Conservation (phyloP, 1,284 basidiomycete species). For the Filobasidium uniguttulatum region DNA sequence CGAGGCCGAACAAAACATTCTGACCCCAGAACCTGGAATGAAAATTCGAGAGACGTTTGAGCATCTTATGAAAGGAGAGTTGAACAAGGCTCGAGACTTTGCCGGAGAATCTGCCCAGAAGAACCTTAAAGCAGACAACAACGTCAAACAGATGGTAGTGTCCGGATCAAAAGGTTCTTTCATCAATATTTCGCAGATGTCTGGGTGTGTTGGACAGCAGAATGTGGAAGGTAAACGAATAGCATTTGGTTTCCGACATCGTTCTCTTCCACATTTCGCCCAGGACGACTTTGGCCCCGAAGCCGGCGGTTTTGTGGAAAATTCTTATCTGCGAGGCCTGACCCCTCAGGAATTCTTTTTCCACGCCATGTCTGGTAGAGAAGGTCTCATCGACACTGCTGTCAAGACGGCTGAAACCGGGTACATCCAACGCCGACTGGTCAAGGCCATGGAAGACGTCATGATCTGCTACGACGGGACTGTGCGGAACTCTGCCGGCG, state of each 20-base stretch:
- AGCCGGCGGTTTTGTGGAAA: slow-evolving; percentile 97
- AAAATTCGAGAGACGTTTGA: slow-evolving; percentile 98
- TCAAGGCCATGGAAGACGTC: slow-evolving; percentile 96
- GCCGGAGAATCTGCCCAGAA: slow-evolving; percentile 93
- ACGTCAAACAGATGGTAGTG: slow-evolving; percentile 99
- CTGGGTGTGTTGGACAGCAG: slow-evolving; percentile 97
- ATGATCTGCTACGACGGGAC: slow-evolving; percentile 97
- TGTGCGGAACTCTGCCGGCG: slow-evolving; percentile 88
- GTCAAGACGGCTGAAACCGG: slow-evolving; percentile 99
- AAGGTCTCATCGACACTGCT: slow-evolving; percentile 97
- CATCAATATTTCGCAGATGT: slow-evolving; percentile 99
- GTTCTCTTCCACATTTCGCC: slow-evolving; percentile 90
- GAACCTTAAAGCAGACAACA: slow-evolving; percentile 95
- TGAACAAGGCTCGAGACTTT: slow-evolving; percentile 90
- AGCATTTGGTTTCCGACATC: slow-evolving; percentile 94
- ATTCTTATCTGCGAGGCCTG: slow-evolving; percentile 94
- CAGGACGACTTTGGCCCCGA: slow-evolving; percentile 99
- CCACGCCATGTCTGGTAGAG: slow-evolving; percentile 99
- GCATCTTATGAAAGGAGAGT: slow-evolving; percentile 73
- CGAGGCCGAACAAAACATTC: slow-evolving; percentile 63
- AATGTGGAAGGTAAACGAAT: slow-evolving; percentile 96
- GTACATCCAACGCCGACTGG: slow-evolving; percentile 94
- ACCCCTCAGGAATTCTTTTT: slow-evolving; percentile 99
- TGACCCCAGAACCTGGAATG: slow-evolving; percentile 90
- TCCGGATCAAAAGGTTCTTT: slow-evolving; percentile 97